Evolutionary conservation across 2,329 filamentous ascomycete genomes (phyloP).

Genomic region (Daldinia sp.): DNA sequence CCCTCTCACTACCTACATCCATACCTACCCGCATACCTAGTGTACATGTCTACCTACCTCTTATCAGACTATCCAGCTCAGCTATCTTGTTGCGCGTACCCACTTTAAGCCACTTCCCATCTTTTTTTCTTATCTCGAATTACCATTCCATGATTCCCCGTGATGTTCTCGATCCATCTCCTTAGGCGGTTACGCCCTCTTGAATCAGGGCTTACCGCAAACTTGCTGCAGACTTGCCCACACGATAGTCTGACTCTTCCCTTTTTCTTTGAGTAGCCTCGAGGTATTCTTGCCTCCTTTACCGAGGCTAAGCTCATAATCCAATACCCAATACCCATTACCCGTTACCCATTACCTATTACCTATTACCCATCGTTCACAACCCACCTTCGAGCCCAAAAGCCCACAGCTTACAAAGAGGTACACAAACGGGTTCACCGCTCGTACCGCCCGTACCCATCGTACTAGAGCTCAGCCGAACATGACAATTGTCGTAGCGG

Average conservation of each 20-base stretch:
- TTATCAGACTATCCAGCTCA: neutral
- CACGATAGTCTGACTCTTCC: constrained; percentile 18
- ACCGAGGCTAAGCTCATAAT: too few species aligned
- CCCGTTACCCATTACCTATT: constrained; percentile 16
- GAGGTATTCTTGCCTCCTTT: neutral
- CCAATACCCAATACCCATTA: constrained; percentile 19
- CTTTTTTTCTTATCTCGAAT: constrained; percentile 32
- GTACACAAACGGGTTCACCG: constrained; percentile 1
- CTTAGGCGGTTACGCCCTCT: constrained; percentile 12
- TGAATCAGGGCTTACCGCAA: constrained; percentile 33
- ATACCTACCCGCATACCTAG: too few species aligned
- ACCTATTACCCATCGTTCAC: neutral
- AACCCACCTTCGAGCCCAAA: neutral
- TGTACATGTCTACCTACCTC: too few species aligned
- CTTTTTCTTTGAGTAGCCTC: constrained; percentile 18
- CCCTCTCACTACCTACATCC: constrained; percentile 27
- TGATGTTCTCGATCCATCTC: constrained; percentile 29
- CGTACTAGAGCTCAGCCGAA: constrained; percentile 16
- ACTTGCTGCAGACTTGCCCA: too few species aligned
- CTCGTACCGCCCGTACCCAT: neutral
- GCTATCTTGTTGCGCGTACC: constrained; percentile 3
- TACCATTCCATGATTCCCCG: constrained; percentile 19
- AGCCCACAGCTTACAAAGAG: neutral
- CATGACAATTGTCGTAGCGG: constrained; percentile 17
- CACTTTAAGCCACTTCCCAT: constrained; percentile 26